Base-by-base conservation (phyloP, 495 filamentous ascomycete genomes). In the Darksidea phi region DNA sequence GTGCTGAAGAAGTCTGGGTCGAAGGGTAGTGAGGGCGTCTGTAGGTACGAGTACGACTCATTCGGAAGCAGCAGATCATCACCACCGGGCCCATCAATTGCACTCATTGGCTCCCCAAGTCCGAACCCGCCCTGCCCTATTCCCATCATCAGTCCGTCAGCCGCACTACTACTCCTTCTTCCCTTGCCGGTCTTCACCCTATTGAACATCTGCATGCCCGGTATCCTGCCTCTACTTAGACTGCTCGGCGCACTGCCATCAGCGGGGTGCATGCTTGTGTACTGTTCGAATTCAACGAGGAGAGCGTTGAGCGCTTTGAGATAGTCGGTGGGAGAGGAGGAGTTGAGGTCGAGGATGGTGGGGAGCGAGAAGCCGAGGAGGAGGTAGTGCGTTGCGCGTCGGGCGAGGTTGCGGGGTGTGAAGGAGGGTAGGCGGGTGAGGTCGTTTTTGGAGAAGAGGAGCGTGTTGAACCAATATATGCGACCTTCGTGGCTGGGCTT, bases 1-100 rank as follows among this genome's bases (percentile, higher is more conserved):
- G 90, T 95, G 75, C 95, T 90, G 72, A 91, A 95, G 70, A 95
- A 99, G 73, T 99, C 94, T 10, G 93, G 93, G 49, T 97, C 94
- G 69, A 99, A 99, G 0, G 94, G 94, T 50, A 97, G 76, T n/a
- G 86, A 86, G 0, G 95, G 95, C 4, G 91, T 97, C 0, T 94
- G 77, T 6, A 99, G 84, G 72, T 92, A 86, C 0, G 84, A 84
- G 64, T 97, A 99, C 67, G 91, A 88, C 72, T 96, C 93, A 15
- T 88, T 82, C 0, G 71, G 70, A 4, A 69, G 67, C 12, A 63
- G 64, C 20, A 65, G 58, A 34, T 67, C 47, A n/a, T 71, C 66
- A 8, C 37, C 37, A 6, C 21, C 10, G 15, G 64, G 37, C 5
- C 46, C 24, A 54, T 84, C 82, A 10, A 73, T 73, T 26, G 43